These are phyloP conservation scores for Kernera saxatilis DNA, from an alignment of 345 rosid genomes.

Conservation along the genomic window DNA sequence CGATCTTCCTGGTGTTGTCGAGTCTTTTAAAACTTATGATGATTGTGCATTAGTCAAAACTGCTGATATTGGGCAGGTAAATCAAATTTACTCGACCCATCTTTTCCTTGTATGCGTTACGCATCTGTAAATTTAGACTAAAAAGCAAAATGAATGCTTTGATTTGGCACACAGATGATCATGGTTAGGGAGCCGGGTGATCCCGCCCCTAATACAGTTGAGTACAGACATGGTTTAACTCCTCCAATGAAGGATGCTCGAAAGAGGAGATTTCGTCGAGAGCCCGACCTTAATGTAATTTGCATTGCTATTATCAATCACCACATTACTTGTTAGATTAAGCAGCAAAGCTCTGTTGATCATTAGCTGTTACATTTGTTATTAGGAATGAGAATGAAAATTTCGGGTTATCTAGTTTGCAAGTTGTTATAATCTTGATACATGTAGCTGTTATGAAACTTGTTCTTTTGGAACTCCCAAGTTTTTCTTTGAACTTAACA, in stretches of 20 bases:
- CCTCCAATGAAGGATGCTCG: conserved; percentile 99
- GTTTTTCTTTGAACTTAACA: neutral
- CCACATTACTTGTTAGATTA: too few species aligned
- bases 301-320: neutral
- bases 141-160: neutral
- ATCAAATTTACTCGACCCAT: neutral
- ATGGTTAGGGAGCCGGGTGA: conserved; percentile 89
- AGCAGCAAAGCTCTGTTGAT: too few species aligned
- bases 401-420: neutral
- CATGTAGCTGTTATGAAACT: neutral
- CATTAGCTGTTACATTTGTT: too few species aligned
- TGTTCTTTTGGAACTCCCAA: neutral
- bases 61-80: conserved; percentile 93
- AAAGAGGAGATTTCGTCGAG: conserved; percentile 92
- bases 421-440: neutral
- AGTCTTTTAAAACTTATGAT: conserved; percentile 89
- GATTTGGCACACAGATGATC: conserved; percentile 55
- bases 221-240: conserved; percentile 90
- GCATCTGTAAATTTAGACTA: neutral
- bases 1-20: conserved; percentile 90
- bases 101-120: neutral
- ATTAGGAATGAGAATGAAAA: too few species aligned
- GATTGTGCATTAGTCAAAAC: conserved; percentile 87
- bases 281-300: conserved; percentile 91
- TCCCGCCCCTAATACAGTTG: conserved; percentile 66